A percentile compares a stretch with the other conserved stretches of the same genome.
Evolutionary conservation across 2,329 filamentous ascomycete species (phyloP).

Genomic region (Intubia oerlemansii): DNA sequence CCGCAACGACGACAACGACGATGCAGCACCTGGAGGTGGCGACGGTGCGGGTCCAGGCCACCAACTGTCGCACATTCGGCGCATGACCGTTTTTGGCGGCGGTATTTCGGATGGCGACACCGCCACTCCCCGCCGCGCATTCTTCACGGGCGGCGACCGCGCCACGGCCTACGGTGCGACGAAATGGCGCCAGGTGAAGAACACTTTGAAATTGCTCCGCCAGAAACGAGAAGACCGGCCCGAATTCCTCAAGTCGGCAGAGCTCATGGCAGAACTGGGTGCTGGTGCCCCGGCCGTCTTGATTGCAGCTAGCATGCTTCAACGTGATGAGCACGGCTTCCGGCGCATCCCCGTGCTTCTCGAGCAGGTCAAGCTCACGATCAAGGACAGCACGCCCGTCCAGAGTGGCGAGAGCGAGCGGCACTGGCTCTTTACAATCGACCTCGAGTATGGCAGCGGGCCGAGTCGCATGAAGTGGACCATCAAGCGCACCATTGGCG

Average conservation of each 20-base stretch:
- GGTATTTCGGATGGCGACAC: constrained; percentile 41
- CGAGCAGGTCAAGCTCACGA: constrained; percentile 77
- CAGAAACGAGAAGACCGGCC: constrained; percentile 73
- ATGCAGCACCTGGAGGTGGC: no score
- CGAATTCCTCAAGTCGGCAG: constrained; percentile 86
- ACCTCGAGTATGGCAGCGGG: constrained; percentile 89
- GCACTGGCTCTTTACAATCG: constrained; percentile 76
- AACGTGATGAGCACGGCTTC: constrained; percentile 88
- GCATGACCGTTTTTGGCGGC: constrained; percentile 44
- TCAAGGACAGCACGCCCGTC: constrained; percentile 56
- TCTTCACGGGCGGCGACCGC: constrained; percentile 40
- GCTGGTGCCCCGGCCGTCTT: constrained; percentile 84
- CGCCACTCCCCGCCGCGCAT: constrained; percentile 31
- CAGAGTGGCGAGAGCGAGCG: constrained; percentile 41
- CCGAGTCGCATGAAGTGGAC: constrained; percentile 94
- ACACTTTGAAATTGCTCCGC: constrained; percentile 59
- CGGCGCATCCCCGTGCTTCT: constrained; percentile 86
- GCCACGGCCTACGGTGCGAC: constrained; percentile 56
- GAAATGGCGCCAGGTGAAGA: constrained; percentile 86
- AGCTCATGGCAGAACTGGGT: constrained; percentile 84
- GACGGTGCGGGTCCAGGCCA: not conserved
- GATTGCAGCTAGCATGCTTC: constrained; percentile 93
- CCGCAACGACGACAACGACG: constrained; percentile 24
- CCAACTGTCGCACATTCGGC: constrained; percentile 32
- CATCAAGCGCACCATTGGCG: constrained; percentile 64